A percentile compares a stretch with the other conserved stretches of the same genome.
These are phyloP conservation scores for Schizonepeta tenuifolia DNA, from an alignment of 257 asterid species.

Conservation along the genomic window DNA sequence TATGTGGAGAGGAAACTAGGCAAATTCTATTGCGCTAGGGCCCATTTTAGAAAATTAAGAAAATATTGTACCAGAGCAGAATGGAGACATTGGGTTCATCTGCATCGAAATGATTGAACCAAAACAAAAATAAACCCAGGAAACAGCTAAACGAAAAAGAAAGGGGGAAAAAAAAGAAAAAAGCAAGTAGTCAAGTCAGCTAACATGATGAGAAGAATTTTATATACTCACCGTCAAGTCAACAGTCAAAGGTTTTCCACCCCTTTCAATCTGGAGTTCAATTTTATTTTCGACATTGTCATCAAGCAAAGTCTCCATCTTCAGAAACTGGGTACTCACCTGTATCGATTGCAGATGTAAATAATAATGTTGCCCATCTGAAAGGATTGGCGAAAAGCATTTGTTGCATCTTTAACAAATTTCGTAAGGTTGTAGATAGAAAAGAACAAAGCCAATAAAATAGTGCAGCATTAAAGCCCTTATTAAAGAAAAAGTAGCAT, in stretches of 20 bases:
- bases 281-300: constrained; percentile 73
- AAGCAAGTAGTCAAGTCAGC: background rate
- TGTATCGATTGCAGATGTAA: constrained; percentile 40
- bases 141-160: background rate
- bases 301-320: constrained; percentile 90
- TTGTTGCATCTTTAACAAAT: constrained; percentile 9
- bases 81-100: constrained; percentile 10
- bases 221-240: constrained; percentile 63
- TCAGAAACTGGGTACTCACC: constrained; percentile 94
- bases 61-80: constrained; percentile 16
- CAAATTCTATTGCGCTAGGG: constrained; percentile 18
- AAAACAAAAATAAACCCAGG: constrained; percentile 15
- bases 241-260: constrained; percentile 83
- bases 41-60: constrained; percentile 10
- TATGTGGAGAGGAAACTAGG: constrained; percentile 23
- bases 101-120: background rate
- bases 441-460: constrained; percentile 13
- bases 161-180: too few species aligned
- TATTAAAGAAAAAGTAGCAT: too few species aligned
- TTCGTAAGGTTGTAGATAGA: background rate
- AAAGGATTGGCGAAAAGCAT: background rate
- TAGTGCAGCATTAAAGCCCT: constrained; percentile 9
- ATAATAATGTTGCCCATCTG: background rate
- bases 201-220: constrained; percentile 1
- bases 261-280: constrained; percentile 97